phyloP scores from a whole-genome alignment of 108 stramenopile genomes.

The Aurantiochytrium sp. region DNA sequence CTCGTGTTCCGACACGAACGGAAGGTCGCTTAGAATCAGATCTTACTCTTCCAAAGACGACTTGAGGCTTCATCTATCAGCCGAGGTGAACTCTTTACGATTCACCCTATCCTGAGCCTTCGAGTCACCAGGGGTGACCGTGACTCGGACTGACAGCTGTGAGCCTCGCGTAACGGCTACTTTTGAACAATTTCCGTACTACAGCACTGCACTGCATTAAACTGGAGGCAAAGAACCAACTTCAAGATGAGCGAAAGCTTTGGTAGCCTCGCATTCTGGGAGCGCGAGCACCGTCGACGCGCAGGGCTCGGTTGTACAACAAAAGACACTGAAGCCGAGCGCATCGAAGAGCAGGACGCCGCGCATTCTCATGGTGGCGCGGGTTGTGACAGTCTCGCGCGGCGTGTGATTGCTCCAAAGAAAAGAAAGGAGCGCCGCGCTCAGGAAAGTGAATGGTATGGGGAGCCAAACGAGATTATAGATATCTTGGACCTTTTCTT shows the following conservation, averaged over 20 bases:
- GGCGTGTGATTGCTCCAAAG: neutral
- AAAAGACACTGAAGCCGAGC: neutral
- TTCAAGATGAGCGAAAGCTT: neutral
- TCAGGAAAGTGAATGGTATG: neutral
- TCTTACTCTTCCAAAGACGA: no score
- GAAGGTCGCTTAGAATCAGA: no score
- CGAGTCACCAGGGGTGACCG: no score
- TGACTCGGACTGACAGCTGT: no score
- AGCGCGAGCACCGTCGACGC: slow-evolving; percentile 1
- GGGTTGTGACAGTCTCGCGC: neutral
- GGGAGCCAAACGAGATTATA: neutral
- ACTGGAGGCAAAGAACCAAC: neutral
- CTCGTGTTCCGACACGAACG: no score
- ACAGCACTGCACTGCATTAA: neutral
- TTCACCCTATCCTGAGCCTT: no score
- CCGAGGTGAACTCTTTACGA: no score
- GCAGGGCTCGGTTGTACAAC: neutral
- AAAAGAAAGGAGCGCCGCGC: neutral
- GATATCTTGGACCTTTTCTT: neutral
- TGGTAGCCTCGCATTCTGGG: neutral
- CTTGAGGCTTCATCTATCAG: no score
- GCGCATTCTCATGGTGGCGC: neutral
- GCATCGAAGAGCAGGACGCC: neutral
- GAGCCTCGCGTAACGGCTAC: neutral
- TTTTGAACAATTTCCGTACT: neutral